Evolutionary conservation across 2,329 filamentous ascomycete genomes (phyloP).

Genomic region (Venturia effusa): DNA sequence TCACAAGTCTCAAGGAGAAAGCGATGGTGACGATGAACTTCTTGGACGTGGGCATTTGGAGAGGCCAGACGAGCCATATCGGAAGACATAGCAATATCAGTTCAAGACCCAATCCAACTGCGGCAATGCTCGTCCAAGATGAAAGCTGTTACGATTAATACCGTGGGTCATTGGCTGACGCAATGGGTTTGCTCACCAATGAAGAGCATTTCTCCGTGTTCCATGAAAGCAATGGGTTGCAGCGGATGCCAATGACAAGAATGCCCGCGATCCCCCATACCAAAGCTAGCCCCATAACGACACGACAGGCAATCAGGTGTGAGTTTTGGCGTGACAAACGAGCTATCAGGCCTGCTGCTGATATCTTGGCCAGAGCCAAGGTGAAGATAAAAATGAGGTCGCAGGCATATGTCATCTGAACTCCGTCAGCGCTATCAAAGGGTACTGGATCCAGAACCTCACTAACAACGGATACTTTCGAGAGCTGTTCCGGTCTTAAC

Average conservation of each 20-base stretch:
- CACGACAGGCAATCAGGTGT: constrained; percentile 14
- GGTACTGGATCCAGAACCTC: not conserved
- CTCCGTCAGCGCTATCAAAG: not conserved
- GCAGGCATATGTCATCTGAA: constrained; percentile 11
- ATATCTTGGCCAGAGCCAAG: constrained; percentile 15
- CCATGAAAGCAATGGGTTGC: constrained; percentile 9
- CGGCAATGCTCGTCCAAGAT: constrained; percentile 15
- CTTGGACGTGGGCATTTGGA: constrained; percentile 19
- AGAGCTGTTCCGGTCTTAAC: not conserved
- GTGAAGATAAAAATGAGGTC: constrained; percentile 16
- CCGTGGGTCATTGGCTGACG: not conserved
- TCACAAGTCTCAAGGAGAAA: constrained; percentile 18
- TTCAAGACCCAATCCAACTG: constrained; percentile 18
- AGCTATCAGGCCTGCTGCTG: constrained; percentile 14
- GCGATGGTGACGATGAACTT: constrained; percentile 21
- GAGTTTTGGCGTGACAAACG: constrained; percentile 13
- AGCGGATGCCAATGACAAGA: constrained; percentile 13
- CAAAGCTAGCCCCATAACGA: constrained; percentile 10
- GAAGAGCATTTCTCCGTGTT: constrained; percentile 7
- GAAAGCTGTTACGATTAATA: constrained; percentile 10
- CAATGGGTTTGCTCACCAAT: constrained; percentile 8
- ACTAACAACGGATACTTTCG: constrained; percentile 6
- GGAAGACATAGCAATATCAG: constrained; percentile 17
- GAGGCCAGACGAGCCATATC: constrained; percentile 17
- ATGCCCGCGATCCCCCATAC: constrained; percentile 15